Percentiles rank a stretch among this genome's conserved stretches.
Evolutionary conservation across 2,329 filamentous ascomycete genomes (phyloP).

Genomic region (Aspergillus phoenicis): DNA sequence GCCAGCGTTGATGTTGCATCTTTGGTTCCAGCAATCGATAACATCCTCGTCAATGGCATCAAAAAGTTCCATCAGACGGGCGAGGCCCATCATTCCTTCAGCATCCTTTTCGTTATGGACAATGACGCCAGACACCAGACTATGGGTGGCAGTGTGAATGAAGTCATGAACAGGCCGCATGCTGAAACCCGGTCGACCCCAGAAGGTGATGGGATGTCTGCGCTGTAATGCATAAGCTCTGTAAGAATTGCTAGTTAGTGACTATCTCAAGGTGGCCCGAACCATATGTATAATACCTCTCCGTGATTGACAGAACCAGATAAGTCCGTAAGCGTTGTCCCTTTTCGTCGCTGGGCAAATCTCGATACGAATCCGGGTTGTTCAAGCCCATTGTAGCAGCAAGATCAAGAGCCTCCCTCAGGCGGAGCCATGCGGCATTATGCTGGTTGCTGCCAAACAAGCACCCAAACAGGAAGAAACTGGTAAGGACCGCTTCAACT

Average conservation of each 20-base stretch:
- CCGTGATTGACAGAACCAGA: conserved; percentile 40
- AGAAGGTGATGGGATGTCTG: conserved; percentile 47
- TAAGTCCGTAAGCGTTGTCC: conserved; percentile 44
- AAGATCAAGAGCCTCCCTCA: conserved; percentile 66
- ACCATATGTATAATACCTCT: conserved; percentile 28
- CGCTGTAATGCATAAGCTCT: conserved; percentile 49
- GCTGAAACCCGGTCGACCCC: conserved; percentile 43
- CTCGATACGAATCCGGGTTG: conserved; percentile 41
- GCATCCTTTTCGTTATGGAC: conserved; percentile 49
- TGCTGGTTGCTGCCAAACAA: conserved; percentile 72
- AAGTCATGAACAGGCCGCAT: conserved; percentile 46
- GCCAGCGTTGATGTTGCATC: conserved; percentile 62
- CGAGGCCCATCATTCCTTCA: conserved; percentile 46
- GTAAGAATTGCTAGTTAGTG: conserved; percentile 10
- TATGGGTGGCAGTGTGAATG: conserved; percentile 39
- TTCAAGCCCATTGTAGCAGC: conserved; percentile 46
- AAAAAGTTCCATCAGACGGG: conserved; percentile 49
- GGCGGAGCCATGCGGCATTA: conserved; percentile 75
- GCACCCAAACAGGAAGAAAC: conserved; percentile 75
- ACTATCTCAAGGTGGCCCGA: background rate
- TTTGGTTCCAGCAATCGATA: conserved; percentile 48
- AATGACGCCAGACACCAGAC: conserved; percentile 43
- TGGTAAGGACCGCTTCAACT: conserved; percentile 59
- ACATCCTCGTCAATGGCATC: conserved; percentile 49
- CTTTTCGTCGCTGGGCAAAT: conserved; percentile 40